Evolutionary conservation across 2,329 filamentous ascomycete genomes (phyloP).

Genomic region (Colletotrichum cereale): DNA sequence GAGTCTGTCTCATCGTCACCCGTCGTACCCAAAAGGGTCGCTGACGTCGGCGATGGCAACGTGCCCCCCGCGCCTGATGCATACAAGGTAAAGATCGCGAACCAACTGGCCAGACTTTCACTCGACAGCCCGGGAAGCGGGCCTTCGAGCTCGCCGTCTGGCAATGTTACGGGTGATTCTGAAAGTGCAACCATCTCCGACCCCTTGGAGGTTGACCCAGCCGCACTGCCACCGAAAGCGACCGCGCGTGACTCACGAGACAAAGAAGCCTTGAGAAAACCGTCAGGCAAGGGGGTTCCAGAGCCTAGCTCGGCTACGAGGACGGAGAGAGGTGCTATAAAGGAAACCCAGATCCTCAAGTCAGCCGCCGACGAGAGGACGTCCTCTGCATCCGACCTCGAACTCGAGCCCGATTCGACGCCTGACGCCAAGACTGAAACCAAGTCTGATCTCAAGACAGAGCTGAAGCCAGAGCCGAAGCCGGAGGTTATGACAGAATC

Average conservation of each 20-base stretch:
- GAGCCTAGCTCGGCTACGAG: background rate
- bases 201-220: constrained; percentile 35
- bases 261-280: constrained; percentile 8
- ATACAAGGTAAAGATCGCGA: constrained; percentile 23
- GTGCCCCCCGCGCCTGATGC: constrained; percentile 41
- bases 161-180: constrained; percentile 38
- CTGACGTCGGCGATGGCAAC: background rate
- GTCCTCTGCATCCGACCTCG: background rate
- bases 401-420: constrained; percentile 14
- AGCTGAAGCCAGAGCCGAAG: background rate
- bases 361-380: background rate
- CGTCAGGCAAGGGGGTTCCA: background rate
- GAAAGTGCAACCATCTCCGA: constrained; percentile 9
- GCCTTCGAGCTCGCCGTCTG: constrained; percentile 22
- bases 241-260: constrained; percentile 18
- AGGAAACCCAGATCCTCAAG: background rate
- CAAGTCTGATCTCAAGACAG: background rate
- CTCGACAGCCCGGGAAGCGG: constrained; percentile 22
- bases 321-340: background rate
- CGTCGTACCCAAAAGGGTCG: constrained; percentile 30
- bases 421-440: background rate
- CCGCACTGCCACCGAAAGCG: constrained; percentile 20
- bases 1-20: constrained; percentile 3
- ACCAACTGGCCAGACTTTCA: constrained; percentile 35
- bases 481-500: background rate